Percentiles rank a stretch among this genome's conserved stretches.
phyloP scores from a whole-genome alignment of 164 flowering plant species.

The Aristolochia californica region DNA sequence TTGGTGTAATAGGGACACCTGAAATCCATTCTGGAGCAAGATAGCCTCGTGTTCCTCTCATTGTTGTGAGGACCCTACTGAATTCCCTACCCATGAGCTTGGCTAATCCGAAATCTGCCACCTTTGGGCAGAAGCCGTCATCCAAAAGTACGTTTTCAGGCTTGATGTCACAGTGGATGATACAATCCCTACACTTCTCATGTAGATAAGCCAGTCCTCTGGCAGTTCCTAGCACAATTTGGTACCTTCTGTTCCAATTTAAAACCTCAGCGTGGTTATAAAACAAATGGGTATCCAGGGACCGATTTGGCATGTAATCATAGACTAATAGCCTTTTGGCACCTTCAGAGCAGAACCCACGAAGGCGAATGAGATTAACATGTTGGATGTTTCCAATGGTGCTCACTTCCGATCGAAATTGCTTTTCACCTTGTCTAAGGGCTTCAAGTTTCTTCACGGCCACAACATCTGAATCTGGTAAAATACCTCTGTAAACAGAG shows the following conservation, averaged over 20 bases:
- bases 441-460: slow-evolving; percentile 48
- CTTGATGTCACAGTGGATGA: slow-evolving; percentile 34
- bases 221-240: slow-evolving; percentile 27
- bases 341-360: slow-evolving; percentile 47
- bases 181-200: slow-evolving; percentile 29
- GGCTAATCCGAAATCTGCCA: slow-evolving; percentile 33
- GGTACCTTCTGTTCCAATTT: slow-evolving; percentile 26
- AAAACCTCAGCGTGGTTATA: slow-evolving; percentile 2
- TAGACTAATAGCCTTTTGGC: slow-evolving; percentile 36
- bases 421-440: slow-evolving; percentile 44
- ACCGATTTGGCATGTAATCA: slow-evolving; percentile 48
- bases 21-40: slow-evolving; percentile 43
- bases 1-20: slow-evolving; percentile 27
- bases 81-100: slow-evolving; percentile 30
- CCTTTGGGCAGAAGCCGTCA: slow-evolving; percentile 24
- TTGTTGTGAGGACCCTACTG: slow-evolving; percentile 29
- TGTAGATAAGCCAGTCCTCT: slow-evolving; percentile 30
- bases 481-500: slow-evolving; percentile 39
- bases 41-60: slow-evolving; percentile 38
- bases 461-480: slow-evolving; percentile 25
- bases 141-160: slow-evolving; percentile 34
- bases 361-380: slow-evolving; percentile 43
- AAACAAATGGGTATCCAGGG: slow-evolving; percentile 33
- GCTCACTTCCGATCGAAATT: slow-evolving; percentile 51
- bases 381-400: slow-evolving; percentile 62